These are phyloP conservation scores for Rhinocladiella mackenziei DNA, from an alignment of 2,329 filamentous ascomycete species.

Conservation along the genomic window DNA sequence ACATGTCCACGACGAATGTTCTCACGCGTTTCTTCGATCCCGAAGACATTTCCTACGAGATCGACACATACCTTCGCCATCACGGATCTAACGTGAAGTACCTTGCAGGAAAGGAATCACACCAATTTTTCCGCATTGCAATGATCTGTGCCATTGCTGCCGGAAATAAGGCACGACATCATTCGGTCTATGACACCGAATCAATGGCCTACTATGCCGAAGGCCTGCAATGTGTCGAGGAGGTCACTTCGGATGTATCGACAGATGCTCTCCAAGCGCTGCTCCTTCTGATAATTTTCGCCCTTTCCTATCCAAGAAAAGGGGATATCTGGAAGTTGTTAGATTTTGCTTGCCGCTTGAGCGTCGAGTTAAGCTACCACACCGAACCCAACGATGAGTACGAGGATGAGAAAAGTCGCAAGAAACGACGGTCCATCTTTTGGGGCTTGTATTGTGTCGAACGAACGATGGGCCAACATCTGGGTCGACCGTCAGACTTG, in stretches of 20 bases:
- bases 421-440: constrained; percentile 32
- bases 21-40: constrained; percentile 33
- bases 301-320: constrained; percentile 30
- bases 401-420: constrained; percentile 28
- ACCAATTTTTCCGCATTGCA: constrained; percentile 34
- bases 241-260: constrained; percentile 32
- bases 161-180: constrained; percentile 32
- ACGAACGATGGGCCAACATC: constrained; percentile 37
- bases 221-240: constrained; percentile 32
- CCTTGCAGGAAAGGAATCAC: constrained; percentile 30
- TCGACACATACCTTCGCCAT: constrained; percentile 28
- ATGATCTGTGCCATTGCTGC: constrained; percentile 36
- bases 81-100: constrained; percentile 23
- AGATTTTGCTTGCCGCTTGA: constrained; percentile 33
- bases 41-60: constrained; percentile 26
- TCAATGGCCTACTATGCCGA: constrained; percentile 30
- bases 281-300: constrained; percentile 31
- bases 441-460: constrained; percentile 39
- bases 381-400: constrained; percentile 32
- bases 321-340: constrained; percentile 33
- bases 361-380: constrained; percentile 36
- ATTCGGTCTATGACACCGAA: constrained; percentile 27
- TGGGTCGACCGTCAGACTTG: constrained; percentile 38
- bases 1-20: constrained; percentile 32
- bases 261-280: constrained; percentile 32